A percentile compares a stretch with the other conserved stretches of the same genome.
phyloP scores from a whole-genome alignment of 345 rosid genomes.

The Salix exigua region DNA sequence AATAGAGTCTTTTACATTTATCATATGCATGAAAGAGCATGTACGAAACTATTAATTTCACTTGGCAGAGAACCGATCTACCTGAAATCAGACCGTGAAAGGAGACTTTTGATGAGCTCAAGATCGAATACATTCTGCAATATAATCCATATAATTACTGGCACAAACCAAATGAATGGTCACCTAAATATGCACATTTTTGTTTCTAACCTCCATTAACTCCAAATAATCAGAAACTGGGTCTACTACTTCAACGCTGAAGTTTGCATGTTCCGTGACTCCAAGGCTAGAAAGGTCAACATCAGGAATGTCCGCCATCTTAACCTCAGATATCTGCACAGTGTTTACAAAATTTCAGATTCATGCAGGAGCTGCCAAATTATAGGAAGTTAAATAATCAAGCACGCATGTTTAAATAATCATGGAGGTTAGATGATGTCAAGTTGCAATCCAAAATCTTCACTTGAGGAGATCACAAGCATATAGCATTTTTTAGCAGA shows the following conservation, averaged over 20 bases:
- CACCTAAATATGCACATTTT: constrained; percentile 6
- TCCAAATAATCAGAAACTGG: constrained; percentile 89
- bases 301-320: constrained; percentile 79
- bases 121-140: constrained; percentile 90
- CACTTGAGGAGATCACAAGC: background rate
- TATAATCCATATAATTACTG: constrained; percentile 24
- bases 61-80: constrained; percentile 24
- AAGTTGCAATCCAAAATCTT: background rate
- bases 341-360: background rate
- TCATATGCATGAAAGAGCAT: background rate
- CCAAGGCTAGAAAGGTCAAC: constrained; percentile 69
- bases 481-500: background rate
- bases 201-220: constrained; percentile 73
- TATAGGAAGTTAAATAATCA: background rate
- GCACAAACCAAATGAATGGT: constrained; percentile 5
- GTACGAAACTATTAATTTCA: background rate
- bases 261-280: constrained; percentile 59
- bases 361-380: background rate
- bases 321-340: constrained; percentile 79
- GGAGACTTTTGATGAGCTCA: constrained; percentile 68
- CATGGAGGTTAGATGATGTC: background rate
- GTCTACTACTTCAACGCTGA: constrained; percentile 79
- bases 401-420: background rate
- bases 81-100: constrained; percentile 73
- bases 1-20: background rate